A percentile compares a stretch with the other conserved stretches of the same genome.
These are phyloP conservation scores for Arthrobotrys musiformis DNA, from an alignment of 2,329 filamentous ascomycete genomes.

Conservation along the genomic window DNA sequence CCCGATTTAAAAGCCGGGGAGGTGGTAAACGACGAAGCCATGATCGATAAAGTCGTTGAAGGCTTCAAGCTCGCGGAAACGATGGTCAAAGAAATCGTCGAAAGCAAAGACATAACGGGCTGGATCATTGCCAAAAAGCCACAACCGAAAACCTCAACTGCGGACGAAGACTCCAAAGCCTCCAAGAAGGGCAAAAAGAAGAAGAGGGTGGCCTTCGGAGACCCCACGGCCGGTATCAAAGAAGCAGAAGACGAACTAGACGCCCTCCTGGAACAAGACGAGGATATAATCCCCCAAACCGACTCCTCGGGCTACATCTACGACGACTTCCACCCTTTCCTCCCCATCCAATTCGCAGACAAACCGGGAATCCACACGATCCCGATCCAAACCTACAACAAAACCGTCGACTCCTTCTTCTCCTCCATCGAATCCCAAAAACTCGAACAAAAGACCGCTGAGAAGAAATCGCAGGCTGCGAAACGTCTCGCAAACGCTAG, in stretches of 20 bases:
- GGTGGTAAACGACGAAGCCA: conserved; percentile 73
- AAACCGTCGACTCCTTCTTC: conserved; percentile 95
- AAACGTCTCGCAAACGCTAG: conserved; percentile 86
- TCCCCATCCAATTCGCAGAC: conserved; percentile 79
- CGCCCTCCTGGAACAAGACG: conserved; percentile 59
- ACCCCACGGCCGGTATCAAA: conserved; percentile 58
- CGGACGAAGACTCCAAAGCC: conserved; percentile 56
- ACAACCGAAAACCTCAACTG: conserved; percentile 62
- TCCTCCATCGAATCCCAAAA: conserved; percentile 96
- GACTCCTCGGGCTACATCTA: conserved; percentile 71
- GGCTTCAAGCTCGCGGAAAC: conserved; percentile 77
- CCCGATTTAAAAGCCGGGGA: conserved; percentile 73
- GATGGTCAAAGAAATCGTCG: conserved; percentile 76
- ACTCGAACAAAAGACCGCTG: conserved; percentile 81
- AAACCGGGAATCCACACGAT: conserved; percentile 75
- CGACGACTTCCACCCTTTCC: conserved; percentile 94
- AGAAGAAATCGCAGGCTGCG: conserved; percentile 82
- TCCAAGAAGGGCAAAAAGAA: conserved; percentile 58
- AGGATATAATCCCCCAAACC: conserved; percentile 61
- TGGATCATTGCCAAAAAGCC: conserved; percentile 84
- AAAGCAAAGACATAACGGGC: conserved; percentile 73
- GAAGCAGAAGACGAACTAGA: conserved; percentile 61
- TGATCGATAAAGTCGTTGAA: conserved; percentile 74
- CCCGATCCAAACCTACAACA: conserved; percentile 86
- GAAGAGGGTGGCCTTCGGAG: conserved; percentile 56